A percentile compares a stretch with the other conserved stretches of the same genome.
These are phyloP conservation scores for Candida maris DNA, from an alignment of 805 yeast genomes.

Conservation along the genomic window DNA sequence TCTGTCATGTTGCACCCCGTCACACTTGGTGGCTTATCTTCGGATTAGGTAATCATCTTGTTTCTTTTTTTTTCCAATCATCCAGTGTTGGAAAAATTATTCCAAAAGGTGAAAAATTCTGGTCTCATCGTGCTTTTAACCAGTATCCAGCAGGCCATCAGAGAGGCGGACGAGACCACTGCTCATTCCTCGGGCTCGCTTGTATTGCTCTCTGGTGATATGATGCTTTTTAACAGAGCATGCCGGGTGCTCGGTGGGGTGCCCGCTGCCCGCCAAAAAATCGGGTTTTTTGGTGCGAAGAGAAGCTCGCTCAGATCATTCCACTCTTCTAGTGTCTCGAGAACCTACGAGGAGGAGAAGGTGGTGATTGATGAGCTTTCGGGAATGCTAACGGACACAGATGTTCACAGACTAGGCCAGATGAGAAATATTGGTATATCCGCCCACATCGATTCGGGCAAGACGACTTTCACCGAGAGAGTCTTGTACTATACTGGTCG, in stretches of 20 bases:
- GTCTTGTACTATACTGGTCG: conserved; percentile 95
- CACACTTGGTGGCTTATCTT: too few relatives aligned
- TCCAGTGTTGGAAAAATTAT: too few relatives aligned
- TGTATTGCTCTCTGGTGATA: too few relatives aligned
- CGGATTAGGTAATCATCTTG: too few relatives aligned
- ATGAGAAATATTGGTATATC: conserved; percentile 96
- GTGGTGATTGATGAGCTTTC: conserved; percentile 59
- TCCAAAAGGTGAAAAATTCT: too few relatives aligned
- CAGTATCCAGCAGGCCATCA: too few relatives aligned
- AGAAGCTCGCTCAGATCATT: conserved; percentile 23
- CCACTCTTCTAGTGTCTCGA: conserved; percentile 29
- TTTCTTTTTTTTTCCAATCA: too few relatives aligned
- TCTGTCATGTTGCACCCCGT: too few relatives aligned
- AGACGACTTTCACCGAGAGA: conserved; percentile 97
- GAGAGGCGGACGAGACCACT: too few relatives aligned
- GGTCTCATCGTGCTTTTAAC: too few relatives aligned
- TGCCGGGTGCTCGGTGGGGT: neutral
- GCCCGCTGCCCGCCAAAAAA: neutral
- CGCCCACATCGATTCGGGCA: conserved; percentile 97
- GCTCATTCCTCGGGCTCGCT: too few relatives aligned
- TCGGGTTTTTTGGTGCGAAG: neutral
- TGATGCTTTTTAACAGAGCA: too few relatives aligned
- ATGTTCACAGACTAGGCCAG: conserved; percentile 45
- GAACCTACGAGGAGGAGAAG: conserved; percentile 70
- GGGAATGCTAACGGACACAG: conserved; percentile 45